Percentiles rank a stretch among this genome's conserved stretches.
phyloP scores from a whole-genome alignment of 2,329 filamentous ascomycete genomes.

The Ophioceras dolichostomum region DNA sequence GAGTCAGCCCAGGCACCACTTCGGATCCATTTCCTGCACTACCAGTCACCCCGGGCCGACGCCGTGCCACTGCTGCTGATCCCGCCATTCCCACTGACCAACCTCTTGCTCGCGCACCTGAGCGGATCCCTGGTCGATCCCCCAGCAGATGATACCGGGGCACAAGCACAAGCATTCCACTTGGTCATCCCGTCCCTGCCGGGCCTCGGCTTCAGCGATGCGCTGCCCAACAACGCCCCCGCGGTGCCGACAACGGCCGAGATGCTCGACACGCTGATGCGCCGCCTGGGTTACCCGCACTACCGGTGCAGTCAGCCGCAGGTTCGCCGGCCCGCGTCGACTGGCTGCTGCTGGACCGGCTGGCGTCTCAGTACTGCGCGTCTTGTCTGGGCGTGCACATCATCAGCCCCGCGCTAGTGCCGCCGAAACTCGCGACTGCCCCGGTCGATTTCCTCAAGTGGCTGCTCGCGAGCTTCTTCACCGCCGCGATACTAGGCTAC shows the following conservation, averaged over 20 bases:
- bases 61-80: conserved; percentile 53
- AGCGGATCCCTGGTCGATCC: conserved; percentile 42
- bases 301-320: conserved; percentile 41
- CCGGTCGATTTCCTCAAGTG: conserved; percentile 42
- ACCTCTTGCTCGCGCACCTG: conserved; percentile 45
- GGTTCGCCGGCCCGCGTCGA: conserved; percentile 31
- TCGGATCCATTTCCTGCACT: conserved; percentile 54
- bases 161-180: conserved; percentile 40
- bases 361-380: conserved; percentile 33
- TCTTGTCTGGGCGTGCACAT: conserved; percentile 50
- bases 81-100: conserved; percentile 54
- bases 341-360: conserved; percentile 31
- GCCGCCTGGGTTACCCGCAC: conserved; percentile 40
- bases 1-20: conserved; percentile 24
- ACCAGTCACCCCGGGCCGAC: conserved; percentile 34
- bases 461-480: conserved; percentile 36
- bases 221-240: conserved; percentile 35
- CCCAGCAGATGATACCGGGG: not conserved
- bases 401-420: conserved; percentile 39
- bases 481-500: conserved; percentile 42
- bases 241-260: conserved; percentile 40
- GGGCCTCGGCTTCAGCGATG: conserved; percentile 55
- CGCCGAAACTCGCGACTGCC: conserved; percentile 31
- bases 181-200: conserved; percentile 55
- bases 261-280: conserved; percentile 48